These are phyloP conservation scores for Elsinoe fawcettii DNA, from an alignment of 2,329 filamentous ascomycete species.

Conservation along the genomic window DNA sequence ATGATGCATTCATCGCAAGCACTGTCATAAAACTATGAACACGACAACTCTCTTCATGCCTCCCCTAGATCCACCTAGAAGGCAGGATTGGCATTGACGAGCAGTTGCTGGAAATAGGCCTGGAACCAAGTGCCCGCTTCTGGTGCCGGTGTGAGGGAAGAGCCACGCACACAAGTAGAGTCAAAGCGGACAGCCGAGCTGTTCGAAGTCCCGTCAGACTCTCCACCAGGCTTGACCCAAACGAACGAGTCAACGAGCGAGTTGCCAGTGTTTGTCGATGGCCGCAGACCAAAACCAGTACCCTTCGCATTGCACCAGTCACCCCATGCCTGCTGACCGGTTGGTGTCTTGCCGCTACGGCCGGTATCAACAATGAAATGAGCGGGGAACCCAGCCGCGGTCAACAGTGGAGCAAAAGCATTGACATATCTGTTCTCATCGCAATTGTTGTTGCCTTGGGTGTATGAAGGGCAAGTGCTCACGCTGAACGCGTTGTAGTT, in stretches of 20 bases:
- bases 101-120: slow-evolving; percentile 34
- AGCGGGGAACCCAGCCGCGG: slow-evolving; percentile 42
- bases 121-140: slow-evolving; percentile 63
- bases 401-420: slow-evolving; percentile 43
- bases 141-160: slow-evolving; percentile 43
- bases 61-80: slow-evolving; percentile 10
- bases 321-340: slow-evolving; percentile 49
- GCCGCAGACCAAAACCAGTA: slow-evolving; percentile 55
- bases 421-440: slow-evolving; percentile 49
- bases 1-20: neutral
- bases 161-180: neutral
- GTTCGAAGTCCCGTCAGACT: slow-evolving; percentile 34
- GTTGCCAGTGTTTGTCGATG: slow-evolving; percentile 54
- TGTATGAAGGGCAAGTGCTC: slow-evolving; percentile 39
- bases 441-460: slow-evolving; percentile 41
- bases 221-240: slow-evolving; percentile 61
- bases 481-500: slow-evolving; percentile 52
- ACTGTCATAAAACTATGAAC: neutral
- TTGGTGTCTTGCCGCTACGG: slow-evolving; percentile 56
- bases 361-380: slow-evolving; percentile 51
- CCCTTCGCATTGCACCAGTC: slow-evolving; percentile 32
- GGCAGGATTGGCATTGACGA: slow-evolving; percentile 30
- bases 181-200: slow-evolving; percentile 1
- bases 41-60: neutral
- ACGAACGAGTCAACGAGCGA: slow-evolving; percentile 57